A percentile compares a stretch with the other conserved stretches of the same genome.
These are phyloP conservation scores for Claviceps arundinis DNA, from an alignment of 2,329 filamentous ascomycete genomes.

Conservation along the genomic window DNA sequence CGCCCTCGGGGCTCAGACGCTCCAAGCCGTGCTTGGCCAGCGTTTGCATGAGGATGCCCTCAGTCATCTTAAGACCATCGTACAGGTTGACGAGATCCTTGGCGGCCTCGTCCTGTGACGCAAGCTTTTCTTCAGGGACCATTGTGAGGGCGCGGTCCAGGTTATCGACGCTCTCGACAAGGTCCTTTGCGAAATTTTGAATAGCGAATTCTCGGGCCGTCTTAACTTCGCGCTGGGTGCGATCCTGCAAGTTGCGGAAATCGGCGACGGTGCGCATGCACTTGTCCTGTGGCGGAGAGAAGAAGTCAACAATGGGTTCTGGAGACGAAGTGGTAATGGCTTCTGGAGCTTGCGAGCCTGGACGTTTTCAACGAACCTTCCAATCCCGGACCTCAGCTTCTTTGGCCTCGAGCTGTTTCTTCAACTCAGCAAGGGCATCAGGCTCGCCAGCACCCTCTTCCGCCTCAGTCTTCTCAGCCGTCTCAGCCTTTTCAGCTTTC, in stretches of 20 bases:
- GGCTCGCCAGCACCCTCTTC: slow-evolving; percentile 16
- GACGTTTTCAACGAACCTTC: slow-evolving; percentile 48
- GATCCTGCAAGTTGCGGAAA: slow-evolving; percentile 95
- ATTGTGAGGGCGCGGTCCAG: slow-evolving; percentile 80
- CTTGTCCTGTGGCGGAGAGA: slow-evolving; percentile 58
- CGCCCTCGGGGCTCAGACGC: slow-evolving; percentile 67
- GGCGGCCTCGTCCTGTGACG: slow-evolving; percentile 37
- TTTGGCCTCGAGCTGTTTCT: slow-evolving; percentile 40
- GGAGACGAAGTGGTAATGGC: background rate
- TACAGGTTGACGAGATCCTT: slow-evolving; percentile 70
- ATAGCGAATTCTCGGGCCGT: slow-evolving; percentile 84
- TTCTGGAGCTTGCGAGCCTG: background rate
- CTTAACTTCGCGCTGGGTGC: slow-evolving; percentile 82
- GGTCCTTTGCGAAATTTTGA: slow-evolving; percentile 87
- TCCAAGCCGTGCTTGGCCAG: slow-evolving; percentile 90
- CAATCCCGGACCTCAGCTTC: slow-evolving; percentile 52
- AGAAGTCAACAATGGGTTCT: background rate
- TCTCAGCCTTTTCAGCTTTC: slow-evolving; percentile 7
- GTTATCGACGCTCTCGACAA: slow-evolving; percentile 93
- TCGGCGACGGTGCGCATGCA: slow-evolving; percentile 89
- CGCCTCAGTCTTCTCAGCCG: slow-evolving; percentile 8
- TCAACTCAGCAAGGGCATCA: slow-evolving; percentile 29
- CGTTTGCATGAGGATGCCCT: slow-evolving; percentile 73
- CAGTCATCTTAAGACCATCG: slow-evolving; percentile 90
- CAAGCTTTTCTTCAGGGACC: slow-evolving; percentile 63